A percentile compares a stretch with the other conserved stretches of the same genome.
Conservation (phyloP, 805 yeast genomes). For the Metschnikowia henanensis region DNA sequence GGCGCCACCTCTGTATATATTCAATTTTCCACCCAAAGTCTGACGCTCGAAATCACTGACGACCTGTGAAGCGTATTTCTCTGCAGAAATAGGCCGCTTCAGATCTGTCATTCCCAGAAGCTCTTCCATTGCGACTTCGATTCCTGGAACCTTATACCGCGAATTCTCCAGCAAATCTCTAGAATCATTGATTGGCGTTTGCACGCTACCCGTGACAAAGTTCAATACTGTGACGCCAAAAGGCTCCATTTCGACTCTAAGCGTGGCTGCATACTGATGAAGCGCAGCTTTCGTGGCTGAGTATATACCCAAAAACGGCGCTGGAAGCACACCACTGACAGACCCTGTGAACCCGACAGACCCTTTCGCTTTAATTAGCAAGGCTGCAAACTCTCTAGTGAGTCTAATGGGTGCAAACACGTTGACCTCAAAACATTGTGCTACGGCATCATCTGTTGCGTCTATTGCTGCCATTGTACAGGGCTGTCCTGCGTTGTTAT, state of each 20-base stretch:
- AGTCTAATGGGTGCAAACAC: conserved; percentile 69
- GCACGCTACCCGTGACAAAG: conserved; percentile 73
- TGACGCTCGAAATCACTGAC: conserved; percentile 46
- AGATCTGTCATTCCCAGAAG: conserved; percentile 59
- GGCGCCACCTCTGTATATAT: conserved; percentile 55
- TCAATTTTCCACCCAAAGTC: conserved; percentile 38
- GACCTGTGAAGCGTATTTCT: conserved; percentile 52
- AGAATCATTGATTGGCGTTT: conserved; percentile 65
- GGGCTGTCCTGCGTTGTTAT: conserved; percentile 76
- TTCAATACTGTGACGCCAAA: conserved; percentile 70
- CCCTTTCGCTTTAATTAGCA: conserved; percentile 64
- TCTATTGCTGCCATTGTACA: conserved; percentile 72
- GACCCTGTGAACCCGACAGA: conserved; percentile 76
- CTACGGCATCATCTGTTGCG: conserved; percentile 52
- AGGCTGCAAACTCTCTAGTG: conserved; percentile 54
- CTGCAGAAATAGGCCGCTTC: conserved; percentile 59
- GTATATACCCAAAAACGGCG: conserved; percentile 70
- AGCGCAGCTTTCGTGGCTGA: conserved; percentile 74
- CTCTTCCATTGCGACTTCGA: conserved; percentile 44
- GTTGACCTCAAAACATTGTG: conserved; percentile 59
- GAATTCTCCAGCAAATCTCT: conserved; percentile 57
- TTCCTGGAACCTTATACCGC: conserved; percentile 50
- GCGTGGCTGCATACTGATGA: conserved; percentile 62
- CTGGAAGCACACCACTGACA: conserved; percentile 58
- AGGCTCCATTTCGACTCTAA: conserved; percentile 67